A percentile compares a stretch with the other conserved stretches of the same genome.
Evolutionary conservation across 495 filamentous ascomycete species (phyloP).

Genomic region (Penicillium manginii): DNA sequence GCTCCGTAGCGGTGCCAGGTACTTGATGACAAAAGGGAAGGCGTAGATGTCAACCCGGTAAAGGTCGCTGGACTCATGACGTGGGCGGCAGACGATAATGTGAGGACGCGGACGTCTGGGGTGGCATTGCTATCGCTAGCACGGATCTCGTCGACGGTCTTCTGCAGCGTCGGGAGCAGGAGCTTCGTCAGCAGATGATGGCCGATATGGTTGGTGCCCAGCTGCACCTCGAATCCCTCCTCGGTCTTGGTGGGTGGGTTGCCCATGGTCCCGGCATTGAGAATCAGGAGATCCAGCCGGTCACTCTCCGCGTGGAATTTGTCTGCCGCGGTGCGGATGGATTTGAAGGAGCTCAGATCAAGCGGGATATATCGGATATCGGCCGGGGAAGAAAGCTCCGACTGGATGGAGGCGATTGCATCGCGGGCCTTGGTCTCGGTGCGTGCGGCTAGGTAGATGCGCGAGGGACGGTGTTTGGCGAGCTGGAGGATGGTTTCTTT

Average conservation of each 20-base stretch:
- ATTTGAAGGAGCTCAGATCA: conserved; percentile 56
- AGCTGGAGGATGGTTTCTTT: conserved; percentile 65
- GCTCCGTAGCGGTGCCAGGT: conserved; percentile 62
- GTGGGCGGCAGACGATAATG: conserved; percentile 42
- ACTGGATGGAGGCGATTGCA: conserved; percentile 55
- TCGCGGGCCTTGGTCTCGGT: conserved; percentile 52
- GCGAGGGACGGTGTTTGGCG: conserved; percentile 60
- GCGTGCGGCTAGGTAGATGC: conserved; percentile 68
- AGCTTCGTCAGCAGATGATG: conserved; percentile 65
- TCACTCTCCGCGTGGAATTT: conserved; percentile 48
- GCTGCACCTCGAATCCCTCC: conserved; percentile 75
- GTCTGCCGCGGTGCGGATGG: conserved; percentile 52
- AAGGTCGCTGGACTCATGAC: conserved; percentile 55
- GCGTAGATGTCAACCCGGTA: conserved; percentile 50
- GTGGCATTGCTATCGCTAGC: conserved; percentile 18
- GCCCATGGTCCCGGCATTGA: conserved; percentile 65
- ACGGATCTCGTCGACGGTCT: conserved; percentile 43
- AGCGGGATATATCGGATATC: conserved; percentile 55
- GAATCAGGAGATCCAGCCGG: conserved; percentile 62
- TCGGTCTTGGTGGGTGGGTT: conserved; percentile 59
- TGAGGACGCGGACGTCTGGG: conserved; percentile 33
- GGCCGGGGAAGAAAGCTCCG: conserved; percentile 39
- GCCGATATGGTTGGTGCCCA: conserved; percentile 63
- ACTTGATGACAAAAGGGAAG: conserved; percentile 31
- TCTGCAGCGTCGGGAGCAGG: conserved; percentile 59